Evolutionary conservation across 2,329 filamentous ascomycete species (phyloP).

Genomic region (Fulvia fulva): DNA sequence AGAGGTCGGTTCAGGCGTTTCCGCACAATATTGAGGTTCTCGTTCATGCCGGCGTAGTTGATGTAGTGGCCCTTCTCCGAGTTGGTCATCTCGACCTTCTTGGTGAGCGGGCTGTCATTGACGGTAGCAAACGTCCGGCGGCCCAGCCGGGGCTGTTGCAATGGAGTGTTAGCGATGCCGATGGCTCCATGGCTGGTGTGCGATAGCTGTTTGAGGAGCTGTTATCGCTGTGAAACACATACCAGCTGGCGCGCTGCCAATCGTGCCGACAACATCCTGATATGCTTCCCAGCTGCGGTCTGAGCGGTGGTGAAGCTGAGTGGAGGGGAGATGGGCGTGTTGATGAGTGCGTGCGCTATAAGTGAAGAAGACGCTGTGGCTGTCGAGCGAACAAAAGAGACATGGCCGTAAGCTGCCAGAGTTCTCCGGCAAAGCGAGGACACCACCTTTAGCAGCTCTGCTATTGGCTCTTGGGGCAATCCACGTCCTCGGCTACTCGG

Average conservation of each 20-base stretch:
- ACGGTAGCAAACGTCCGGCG: slow-evolving; percentile 73
- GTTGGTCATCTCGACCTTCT: slow-evolving; percentile 98
- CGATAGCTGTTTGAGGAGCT: slow-evolving; percentile 9
- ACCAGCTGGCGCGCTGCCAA: slow-evolving; percentile 39
- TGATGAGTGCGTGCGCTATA: neutral
- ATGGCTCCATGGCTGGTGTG: slow-evolving; percentile 4
- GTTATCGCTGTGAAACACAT: slow-evolving; percentile 25
- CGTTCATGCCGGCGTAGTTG: slow-evolving; percentile 98
- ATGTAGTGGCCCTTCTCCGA: slow-evolving; percentile 95
- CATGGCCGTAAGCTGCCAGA: neutral
- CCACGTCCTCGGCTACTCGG: neutral
- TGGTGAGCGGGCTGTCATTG: slow-evolving; percentile 78
- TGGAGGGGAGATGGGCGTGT: slow-evolving; percentile 7
- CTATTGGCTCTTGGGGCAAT: neutral
- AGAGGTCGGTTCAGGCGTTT: slow-evolving; percentile 85
- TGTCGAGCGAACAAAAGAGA: slow-evolving; percentile 16
- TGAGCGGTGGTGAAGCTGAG: slow-evolving; percentile 13
- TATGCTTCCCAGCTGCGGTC: slow-evolving; percentile 19
- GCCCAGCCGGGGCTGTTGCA: slow-evolving; percentile 39
- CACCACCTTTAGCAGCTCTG: neutral
- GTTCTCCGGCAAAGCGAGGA: neutral
- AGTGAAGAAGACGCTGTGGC: neutral
- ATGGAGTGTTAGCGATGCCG: slow-evolving; percentile 17
- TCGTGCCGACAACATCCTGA: slow-evolving; percentile 37
- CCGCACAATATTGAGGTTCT: slow-evolving; percentile 91